Conservation (phyloP, 202 grass and related monocot species). For the Digitaria exilis region DNA sequence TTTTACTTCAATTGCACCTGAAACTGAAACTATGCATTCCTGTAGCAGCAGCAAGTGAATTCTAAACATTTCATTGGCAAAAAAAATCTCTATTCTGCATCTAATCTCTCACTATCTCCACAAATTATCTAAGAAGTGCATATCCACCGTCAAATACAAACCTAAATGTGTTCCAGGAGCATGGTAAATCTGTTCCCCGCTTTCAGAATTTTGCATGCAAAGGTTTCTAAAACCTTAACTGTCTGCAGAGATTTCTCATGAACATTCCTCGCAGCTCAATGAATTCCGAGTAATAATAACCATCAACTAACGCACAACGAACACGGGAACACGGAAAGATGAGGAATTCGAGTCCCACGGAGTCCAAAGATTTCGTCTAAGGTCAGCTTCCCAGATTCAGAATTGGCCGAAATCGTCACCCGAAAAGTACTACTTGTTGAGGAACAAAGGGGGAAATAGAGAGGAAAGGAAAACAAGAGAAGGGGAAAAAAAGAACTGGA, state of each 20-base stretch:
- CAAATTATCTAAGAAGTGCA: constrained; percentile 15
- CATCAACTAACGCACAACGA: constrained; percentile 22
- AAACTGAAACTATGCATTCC: constrained; percentile 35
- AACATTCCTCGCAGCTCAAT: constrained; percentile 26
- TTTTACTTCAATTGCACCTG: constrained; percentile 32
- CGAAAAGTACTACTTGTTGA: constrained; percentile 28
- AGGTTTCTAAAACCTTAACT: constrained; percentile 26
- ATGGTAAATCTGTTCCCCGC: constrained; percentile 31
- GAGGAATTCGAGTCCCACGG: constrained; percentile 29
- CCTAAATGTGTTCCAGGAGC: constrained; percentile 33
- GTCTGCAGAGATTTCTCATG: constrained; percentile 22
- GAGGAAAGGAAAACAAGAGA: constrained; percentile 38
- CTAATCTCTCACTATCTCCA: constrained; percentile 40
- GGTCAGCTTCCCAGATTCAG: constrained; percentile 49
- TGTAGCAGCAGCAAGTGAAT: constrained; percentile 27
- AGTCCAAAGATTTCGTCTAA: constrained; percentile 40
- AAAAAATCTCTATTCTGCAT: constrained; percentile 35
- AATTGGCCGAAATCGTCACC: constrained; percentile 38
- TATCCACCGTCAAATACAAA: constrained; percentile 23
- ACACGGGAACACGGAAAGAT: constrained; percentile 39
- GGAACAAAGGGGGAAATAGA: constrained; percentile 27
- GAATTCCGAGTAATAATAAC: constrained; percentile 30
- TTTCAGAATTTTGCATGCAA: constrained; percentile 37
- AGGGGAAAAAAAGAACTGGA: constrained; percentile 17
- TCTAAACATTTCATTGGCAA: constrained; percentile 34